phyloP scores from a whole-genome alignment of 2,329 filamentous ascomycete species.

The Pleurostoma richardsiae region DNA sequence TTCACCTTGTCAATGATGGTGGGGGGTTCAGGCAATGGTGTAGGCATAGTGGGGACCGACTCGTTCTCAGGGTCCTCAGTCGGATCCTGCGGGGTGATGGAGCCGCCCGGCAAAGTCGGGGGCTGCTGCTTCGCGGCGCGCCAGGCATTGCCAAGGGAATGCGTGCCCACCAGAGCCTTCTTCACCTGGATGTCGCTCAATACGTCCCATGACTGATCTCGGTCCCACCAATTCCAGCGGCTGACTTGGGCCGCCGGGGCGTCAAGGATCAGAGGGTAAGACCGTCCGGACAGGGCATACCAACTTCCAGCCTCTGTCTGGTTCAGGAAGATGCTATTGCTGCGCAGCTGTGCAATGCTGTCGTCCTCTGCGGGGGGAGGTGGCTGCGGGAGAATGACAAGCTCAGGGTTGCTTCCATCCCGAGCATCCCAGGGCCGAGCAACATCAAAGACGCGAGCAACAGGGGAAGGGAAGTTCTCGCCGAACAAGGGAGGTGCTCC shows the following conservation, averaged over 20 bases:
- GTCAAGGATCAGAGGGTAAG: conserved; percentile 80
- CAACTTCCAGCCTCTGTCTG: conserved; percentile 81
- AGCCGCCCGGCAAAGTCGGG: conserved; percentile 27
- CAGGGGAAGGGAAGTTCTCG: conserved; percentile 68
- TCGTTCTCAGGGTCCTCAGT: conserved; percentile 13
- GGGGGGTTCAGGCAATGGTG: conserved; percentile 24
- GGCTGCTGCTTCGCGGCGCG: conserved; percentile 25
- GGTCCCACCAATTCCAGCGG: conserved; percentile 42
- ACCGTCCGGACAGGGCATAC: conserved; percentile 86
- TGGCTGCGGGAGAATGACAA: conserved; percentile 85
- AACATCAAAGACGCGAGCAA: conserved; percentile 85
- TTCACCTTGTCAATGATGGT: conserved; percentile 46
- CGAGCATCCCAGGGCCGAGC: conserved; percentile 66
- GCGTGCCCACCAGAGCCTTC: conserved; percentile 65
- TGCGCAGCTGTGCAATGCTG: conserved; percentile 45
- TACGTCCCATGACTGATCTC: conserved; percentile 25
- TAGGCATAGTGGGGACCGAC: conserved; percentile 20
- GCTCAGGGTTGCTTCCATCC: conserved; percentile 61
- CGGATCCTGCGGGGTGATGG: neutral
- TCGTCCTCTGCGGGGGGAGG: conserved; percentile 53
- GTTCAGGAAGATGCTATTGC: conserved; percentile 75
- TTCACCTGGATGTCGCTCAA: conserved; percentile 44
- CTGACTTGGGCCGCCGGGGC: conserved; percentile 44
- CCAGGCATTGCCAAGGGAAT: conserved; percentile 49
- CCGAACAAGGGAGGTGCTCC: conserved; percentile 55